A percentile compares a stretch with the other conserved stretches of the same genome.
Evolutionary conservation across 2,329 filamentous ascomycete genomes (phyloP).

Genomic region (Monosporascus sp.): DNA sequence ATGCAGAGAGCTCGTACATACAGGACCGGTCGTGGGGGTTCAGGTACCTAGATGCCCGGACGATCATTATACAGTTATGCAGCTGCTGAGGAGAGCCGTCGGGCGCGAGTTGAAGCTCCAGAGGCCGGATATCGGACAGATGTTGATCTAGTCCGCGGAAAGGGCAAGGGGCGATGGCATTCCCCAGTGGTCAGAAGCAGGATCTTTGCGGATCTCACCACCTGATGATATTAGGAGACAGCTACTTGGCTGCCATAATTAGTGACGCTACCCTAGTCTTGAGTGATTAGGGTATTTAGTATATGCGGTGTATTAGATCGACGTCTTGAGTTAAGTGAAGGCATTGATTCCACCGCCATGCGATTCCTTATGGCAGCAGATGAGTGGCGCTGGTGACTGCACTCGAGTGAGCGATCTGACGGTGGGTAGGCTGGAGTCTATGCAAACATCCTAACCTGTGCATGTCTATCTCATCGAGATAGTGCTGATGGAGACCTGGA

Average conservation of each 20-base stretch:
- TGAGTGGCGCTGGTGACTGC: constrained; percentile 18
- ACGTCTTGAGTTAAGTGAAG: neutral
- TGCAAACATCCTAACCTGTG: constrained; percentile 3
- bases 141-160: neutral
- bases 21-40: neutral
- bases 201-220: neutral
- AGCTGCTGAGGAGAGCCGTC: neutral
- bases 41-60: neutral
- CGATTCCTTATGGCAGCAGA: constrained; percentile 20
- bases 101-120: neutral
- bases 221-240: neutral
- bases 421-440: constrained; percentile 14
- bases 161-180: neutral
- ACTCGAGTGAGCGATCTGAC: constrained; percentile 16
- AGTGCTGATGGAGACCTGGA: constrained; percentile 7
- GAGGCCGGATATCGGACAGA: neutral
- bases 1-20: neutral
- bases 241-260: neutral
- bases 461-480: constrained; percentile 4
- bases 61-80: neutral
- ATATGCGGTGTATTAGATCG: neutral
- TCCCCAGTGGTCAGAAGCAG: neutral
- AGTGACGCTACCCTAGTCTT: neutral
- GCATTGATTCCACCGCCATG: constrained; percentile 6
- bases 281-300: neutral